phyloP scores from a whole-genome alignment of 192 early-diverging fungal genomes.

The Backusella luteola region DNA sequence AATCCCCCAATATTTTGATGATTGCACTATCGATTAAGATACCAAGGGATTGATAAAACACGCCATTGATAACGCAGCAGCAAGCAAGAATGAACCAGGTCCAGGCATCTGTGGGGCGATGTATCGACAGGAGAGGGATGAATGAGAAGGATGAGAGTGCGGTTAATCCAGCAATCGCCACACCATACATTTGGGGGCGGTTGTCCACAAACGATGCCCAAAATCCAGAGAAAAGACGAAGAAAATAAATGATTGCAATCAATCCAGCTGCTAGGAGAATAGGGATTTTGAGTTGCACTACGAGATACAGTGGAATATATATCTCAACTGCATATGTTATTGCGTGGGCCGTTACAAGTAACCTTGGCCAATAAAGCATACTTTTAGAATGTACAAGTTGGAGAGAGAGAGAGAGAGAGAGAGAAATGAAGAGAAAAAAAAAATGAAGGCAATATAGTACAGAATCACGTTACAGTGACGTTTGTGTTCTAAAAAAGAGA shows the following conservation, averaged over 20 bases:
- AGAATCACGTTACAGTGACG: neutral
- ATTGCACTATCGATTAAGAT: conserved; percentile 20
- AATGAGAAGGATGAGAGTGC: neutral
- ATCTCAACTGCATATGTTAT: neutral
- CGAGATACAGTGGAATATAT: conserved; percentile 6
- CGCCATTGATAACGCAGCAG: conserved; percentile 26
- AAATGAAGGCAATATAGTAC: neutral
- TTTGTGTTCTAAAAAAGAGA: neutral
- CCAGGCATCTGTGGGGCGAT: neutral
- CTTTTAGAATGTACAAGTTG: neutral
- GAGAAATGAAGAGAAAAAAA: neutral
- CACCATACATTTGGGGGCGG: neutral
- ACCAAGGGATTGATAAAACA: conserved; percentile 18
- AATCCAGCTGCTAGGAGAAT: neutral
- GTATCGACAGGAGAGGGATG: neutral
- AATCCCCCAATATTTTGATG: conserved; percentile 28
- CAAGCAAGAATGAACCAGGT: neutral
- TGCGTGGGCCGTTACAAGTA: conserved; percentile 9
- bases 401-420: neutral
- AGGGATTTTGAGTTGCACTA: neutral
- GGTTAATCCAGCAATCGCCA: neutral
- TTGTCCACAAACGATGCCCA: neutral
- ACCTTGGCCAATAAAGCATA: conserved; percentile 11
- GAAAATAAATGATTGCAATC: neutral
- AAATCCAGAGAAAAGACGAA: neutral